phyloP scores from a whole-genome alignment of 1,284 basidiomycete species.

The Apiotrichum sp. region DNA sequence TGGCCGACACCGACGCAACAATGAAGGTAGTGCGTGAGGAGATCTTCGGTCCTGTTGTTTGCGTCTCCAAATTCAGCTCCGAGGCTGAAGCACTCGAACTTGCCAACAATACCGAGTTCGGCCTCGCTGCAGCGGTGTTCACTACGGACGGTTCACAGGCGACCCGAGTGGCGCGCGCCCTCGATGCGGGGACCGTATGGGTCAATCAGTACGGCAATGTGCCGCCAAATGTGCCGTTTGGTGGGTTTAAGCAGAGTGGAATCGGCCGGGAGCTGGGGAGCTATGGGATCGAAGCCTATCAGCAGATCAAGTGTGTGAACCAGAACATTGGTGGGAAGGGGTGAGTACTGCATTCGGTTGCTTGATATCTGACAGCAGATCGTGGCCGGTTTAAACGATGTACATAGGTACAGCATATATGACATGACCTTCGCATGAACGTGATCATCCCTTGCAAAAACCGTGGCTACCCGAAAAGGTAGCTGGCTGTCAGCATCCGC shows the following conservation, averaged over 20 bases:
- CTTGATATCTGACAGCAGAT: neutral
- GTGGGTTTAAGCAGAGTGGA: conserved; percentile 80
- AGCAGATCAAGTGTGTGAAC: conserved; percentile 76
- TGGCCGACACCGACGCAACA: conserved; percentile 32
- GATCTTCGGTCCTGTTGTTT: conserved; percentile 51
- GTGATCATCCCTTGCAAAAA: too few species aligned
- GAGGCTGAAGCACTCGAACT: conserved; percentile 54
- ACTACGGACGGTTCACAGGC: conserved; percentile 82
- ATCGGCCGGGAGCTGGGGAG: conserved; percentile 80
- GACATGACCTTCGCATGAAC: too few species aligned
- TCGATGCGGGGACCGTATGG: conserved; percentile 82
- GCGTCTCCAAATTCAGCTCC: conserved; percentile 44
- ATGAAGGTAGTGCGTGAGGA: conserved; percentile 43
- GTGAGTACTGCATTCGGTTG: neutral
- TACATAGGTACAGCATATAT: too few species aligned
- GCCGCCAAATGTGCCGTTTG: conserved; percentile 81
- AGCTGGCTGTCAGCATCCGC: neutral
- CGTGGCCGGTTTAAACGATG: neutral
- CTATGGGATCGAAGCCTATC: conserved; percentile 77
- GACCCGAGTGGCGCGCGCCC: conserved; percentile 69
- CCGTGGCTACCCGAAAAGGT: conserved; percentile 1
- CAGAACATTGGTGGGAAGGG: conserved; percentile 54
- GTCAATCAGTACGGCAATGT: conserved; percentile 79
- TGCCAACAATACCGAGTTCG: conserved; percentile 79
- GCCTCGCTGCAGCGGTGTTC: conserved; percentile 80